Evolutionary conservation across 495 filamentous ascomycete species (phyloP), one percentile per base, ranked within the genome.

Genomic region (Aspergillus funiculosus): DNA sequence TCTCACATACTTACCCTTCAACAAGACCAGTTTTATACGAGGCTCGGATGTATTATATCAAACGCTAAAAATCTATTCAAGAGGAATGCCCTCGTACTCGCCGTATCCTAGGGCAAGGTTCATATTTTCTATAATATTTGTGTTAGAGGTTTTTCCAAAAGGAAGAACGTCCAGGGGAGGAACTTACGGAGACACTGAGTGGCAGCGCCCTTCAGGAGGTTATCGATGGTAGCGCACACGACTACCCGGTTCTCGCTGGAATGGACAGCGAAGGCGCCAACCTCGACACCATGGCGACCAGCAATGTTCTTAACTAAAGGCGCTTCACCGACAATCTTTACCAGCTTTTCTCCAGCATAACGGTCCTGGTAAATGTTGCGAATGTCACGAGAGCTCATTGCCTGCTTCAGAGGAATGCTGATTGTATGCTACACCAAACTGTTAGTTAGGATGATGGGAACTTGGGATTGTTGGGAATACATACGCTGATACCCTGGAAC

Each of bases 141-240:
- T 60, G 24, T 52, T 34, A 52, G 50, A 19, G 22, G 10, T 9
- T 8, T 4, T 15, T 18, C 15, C 38, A 17, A 37, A 8, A 37
- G 11, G 13, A 11, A 3, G 15, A 13, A 1, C 22, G 21, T 10
- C 22, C 6, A 13, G 26, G 6, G n/a, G 1, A 24, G n/a, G 24
- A 18, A 80, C 85, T 76, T 76, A 89, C 85, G 89, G 60, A 95
- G 66, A 69, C 89, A 95, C 69, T 97, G 92, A 37, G 92, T 98
- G 5, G 89, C 89, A 28, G 92, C 92, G 28, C 92, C 92, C 79
- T 98, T 98, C 43, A 95, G 74, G 49, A 97, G 71, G 68, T 98
- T 97, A 64, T 98, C 92, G 54, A 98, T 97, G n/a, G 91, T 95
- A 15, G 85, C 90, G 61, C 89, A 94, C 39, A 98, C 80, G 39